A percentile compares a stretch with the other conserved stretches of the same genome.
These are phyloP conservation scores for Ascomycota sp. DNA, from an alignment of 2,329 filamentous ascomycete genomes.

Conservation along the genomic window DNA sequence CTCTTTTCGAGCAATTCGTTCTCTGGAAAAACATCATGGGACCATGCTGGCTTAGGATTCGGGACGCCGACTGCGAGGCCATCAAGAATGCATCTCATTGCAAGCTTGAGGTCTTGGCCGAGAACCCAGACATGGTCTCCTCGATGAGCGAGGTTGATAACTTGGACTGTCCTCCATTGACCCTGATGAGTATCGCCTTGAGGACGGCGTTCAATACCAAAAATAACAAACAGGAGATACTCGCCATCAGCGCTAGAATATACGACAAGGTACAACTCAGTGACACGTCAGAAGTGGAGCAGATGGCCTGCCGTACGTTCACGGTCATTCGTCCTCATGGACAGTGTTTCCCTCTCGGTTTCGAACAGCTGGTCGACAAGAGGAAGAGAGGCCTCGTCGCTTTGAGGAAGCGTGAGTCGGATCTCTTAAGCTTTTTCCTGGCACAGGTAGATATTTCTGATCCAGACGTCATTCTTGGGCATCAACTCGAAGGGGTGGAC, in stretches of 20 bases:
- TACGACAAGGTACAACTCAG: conserved; percentile 76
- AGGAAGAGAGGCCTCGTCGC: conserved; percentile 58
- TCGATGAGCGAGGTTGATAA: conserved; percentile 57
- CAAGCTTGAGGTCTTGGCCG: conserved; percentile 73
- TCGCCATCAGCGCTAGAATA: conserved; percentile 74
- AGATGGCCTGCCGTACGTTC: conserved; percentile 73
- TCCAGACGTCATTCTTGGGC: conserved; percentile 80
- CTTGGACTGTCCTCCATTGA: conserved; percentile 64
- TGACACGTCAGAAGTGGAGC: conserved; percentile 73
- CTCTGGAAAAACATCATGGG: conserved; percentile 99
- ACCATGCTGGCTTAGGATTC: conserved; percentile 86
- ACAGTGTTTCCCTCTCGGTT: conserved; percentile 59
- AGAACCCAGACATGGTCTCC: conserved; percentile 54
- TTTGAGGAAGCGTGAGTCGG: conserved; percentile 61
- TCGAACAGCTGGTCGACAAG: conserved; percentile 51
- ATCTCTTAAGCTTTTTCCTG: conserved; percentile 71
- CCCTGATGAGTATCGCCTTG: conserved; percentile 83
- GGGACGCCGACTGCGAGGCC: conserved; percentile 59
- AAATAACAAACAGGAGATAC: conserved; percentile 88
- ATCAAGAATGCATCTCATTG: conserved; percentile 91
- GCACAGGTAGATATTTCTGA: conserved; percentile 73
- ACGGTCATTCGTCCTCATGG: conserved; percentile 70
- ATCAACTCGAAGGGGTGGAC: conserved; percentile 92
- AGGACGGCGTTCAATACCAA: conserved; percentile 74
- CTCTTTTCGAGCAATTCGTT: conserved; percentile 92